Evolutionary conservation across 2,329 filamentous ascomycete species (phyloP).

Genomic region (Arthroderma sp.): DNA sequence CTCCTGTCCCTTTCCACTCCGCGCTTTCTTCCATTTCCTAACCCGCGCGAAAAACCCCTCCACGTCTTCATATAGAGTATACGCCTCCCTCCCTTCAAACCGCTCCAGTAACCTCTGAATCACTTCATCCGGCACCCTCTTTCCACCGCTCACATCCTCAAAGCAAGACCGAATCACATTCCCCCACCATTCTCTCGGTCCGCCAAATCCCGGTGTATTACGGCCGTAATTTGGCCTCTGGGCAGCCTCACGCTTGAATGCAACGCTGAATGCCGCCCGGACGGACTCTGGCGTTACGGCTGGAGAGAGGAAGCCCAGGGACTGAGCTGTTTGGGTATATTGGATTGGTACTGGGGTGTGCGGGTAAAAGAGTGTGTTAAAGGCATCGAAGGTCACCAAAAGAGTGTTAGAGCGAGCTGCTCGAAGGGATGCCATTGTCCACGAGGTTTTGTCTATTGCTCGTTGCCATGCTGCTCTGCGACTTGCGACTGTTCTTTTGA

Average conservation of each 20-base stretch:
- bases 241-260: constrained; percentile 24
- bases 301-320: constrained; percentile 21
- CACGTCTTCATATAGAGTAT: constrained; percentile 30
- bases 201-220: constrained; percentile 21
- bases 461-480: not conserved
- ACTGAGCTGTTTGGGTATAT: constrained; percentile 27
- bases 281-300: constrained; percentile 16
- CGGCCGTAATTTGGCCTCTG: constrained; percentile 33
- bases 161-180: constrained; percentile 30
- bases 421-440: not conserved
- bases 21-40: constrained; percentile 12
- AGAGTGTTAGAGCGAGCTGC: constrained; percentile 11
- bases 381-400: constrained; percentile 34
- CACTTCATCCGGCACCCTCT: constrained; percentile 22
- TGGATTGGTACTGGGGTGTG: constrained; percentile 26
- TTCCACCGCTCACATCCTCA: constrained; percentile 8
- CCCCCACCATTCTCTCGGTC: constrained; percentile 33
- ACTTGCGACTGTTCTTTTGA: not conserved
- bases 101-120: constrained; percentile 23
- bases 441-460: too few species aligned
- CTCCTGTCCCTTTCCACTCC: constrained; percentile 6
- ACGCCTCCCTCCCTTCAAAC: constrained; percentile 29
- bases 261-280: constrained; percentile 15
- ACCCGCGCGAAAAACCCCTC: constrained; percentile 23
- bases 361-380: constrained; percentile 33